Evolutionary conservation across 2,329 filamentous ascomycete genomes (phyloP).

Genomic region (Exophiala calicioides): DNA sequence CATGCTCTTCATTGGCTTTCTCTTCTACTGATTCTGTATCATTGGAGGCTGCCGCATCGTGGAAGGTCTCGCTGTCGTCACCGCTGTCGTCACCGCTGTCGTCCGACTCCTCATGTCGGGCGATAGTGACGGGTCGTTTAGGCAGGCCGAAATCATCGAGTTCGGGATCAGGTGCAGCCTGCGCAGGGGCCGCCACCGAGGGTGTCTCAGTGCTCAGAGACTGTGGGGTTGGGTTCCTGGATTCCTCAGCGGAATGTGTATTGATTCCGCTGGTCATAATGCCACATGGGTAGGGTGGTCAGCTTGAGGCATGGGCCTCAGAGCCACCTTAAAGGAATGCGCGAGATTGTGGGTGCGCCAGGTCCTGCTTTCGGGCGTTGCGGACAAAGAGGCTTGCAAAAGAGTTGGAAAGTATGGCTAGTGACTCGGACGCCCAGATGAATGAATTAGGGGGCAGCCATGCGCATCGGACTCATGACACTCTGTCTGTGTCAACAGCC

Average conservation of each 20-base stretch:
- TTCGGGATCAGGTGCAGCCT: constrained; percentile 58
- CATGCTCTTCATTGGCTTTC: constrained; percentile 8
- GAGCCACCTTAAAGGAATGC: constrained; percentile 8
- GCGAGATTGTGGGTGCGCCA: not conserved
- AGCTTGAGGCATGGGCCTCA: constrained; percentile 23
- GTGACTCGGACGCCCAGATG: no score
- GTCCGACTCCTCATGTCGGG: constrained; percentile 15
- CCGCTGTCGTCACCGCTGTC: constrained; percentile 46
- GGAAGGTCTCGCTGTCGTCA: constrained; percentile 41
- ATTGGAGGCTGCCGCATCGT: constrained; percentile 38
- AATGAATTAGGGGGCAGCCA: no score
- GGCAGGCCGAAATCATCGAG: constrained; percentile 73
- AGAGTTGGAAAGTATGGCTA: constrained; percentile 1
- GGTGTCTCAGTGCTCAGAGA: not conserved
- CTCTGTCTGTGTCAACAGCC: constrained; percentile 1
- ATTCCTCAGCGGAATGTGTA: constrained; percentile 5
- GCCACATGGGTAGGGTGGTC: constrained; percentile 16
- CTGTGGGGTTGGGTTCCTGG: not conserved
- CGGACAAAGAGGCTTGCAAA: constrained; percentile 11
- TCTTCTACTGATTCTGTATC: constrained; percentile 22
- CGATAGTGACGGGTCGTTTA: constrained; percentile 43
- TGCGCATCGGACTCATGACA: no score
- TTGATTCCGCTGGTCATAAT: constrained; percentile 24
- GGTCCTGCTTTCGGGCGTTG: not conserved
- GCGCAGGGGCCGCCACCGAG: not conserved